Base-by-base conservation (phyloP, 345 rosid genomes). In the Populus simonii region DNA sequence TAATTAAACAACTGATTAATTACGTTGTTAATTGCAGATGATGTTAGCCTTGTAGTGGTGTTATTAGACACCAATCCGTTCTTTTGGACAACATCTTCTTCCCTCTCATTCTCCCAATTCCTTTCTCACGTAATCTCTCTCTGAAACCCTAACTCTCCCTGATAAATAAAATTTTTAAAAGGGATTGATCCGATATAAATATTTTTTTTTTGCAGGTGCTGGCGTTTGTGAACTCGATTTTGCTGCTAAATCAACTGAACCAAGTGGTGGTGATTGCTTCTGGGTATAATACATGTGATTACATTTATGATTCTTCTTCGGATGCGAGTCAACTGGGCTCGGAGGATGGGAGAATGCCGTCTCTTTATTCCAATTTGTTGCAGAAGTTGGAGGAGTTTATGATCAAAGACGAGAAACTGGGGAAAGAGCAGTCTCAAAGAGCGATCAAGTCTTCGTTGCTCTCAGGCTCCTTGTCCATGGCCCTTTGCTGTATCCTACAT, bases 401-500 rank as follows among this genome's bases (percentile, higher is more conserved):
- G 81, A 71, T 53, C 27, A 86, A 74, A 80, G 98, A 95, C 70
- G 99, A 93, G 84, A 76, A 88, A 70, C 86, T 90, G 68, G 82
- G 81, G 51, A 90, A 83, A 63, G 80, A 82, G 31, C 85, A 80
- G 69, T 81, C 82, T 8, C 89, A 73, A 36, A 84, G 91, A 74
- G 83, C 84, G 80, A 74, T 87, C 36, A 79, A 82, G 45, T 91
- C 91, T 78, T 93, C 96, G 16, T 82, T 95, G 78, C 87, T 93
- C 71, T 93, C 99, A 1, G 99, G 97, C 35, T 89, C 99, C 61
- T 85, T 93, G 78, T 95, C 99, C 61, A 92, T 92, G 97, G 96
- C 99, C 78, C 97, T 93, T 81, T 93, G 99, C 76, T 93, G 98
- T 95, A 95, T 95, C 99, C 97, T 90, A 74, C 16, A 7, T 70